phyloP scores from a whole-genome alignment of 441 rosid species.

The Codiaeum variegatum region DNA sequence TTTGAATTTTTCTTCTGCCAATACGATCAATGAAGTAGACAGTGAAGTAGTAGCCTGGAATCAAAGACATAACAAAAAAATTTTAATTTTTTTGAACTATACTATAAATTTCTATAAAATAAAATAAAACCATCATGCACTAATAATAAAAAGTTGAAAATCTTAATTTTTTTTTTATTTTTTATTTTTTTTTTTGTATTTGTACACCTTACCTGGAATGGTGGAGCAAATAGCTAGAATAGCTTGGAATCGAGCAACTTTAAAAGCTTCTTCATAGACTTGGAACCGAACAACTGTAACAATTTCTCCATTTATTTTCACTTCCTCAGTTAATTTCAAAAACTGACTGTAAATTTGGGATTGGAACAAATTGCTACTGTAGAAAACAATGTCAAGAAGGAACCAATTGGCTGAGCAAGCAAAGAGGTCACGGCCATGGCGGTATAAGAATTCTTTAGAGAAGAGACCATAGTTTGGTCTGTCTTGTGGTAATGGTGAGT shows the following conservation, averaged over 20 bases:
- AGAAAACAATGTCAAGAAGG: constrained; percentile 57
- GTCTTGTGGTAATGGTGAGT: constrained; percentile 16
- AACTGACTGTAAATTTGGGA: constrained; percentile 37
- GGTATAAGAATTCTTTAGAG: constrained; percentile 47
- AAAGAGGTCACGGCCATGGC: constrained; percentile 63
- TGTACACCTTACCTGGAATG: no score
- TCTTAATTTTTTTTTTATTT: no score
- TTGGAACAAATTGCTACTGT: constrained; percentile 54
- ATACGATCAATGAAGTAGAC: constrained; percentile 55
- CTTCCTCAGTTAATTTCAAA: neutral
- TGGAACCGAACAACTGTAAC: no score
- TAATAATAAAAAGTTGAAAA: no score
- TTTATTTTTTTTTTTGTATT: no score
- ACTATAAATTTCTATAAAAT: no score
- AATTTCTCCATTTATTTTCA: no score
- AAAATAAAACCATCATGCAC: no score
- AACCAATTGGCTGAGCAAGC: constrained; percentile 56
- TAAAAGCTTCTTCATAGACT: constrained; percentile 37
- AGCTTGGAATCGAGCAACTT: constrained; percentile 40
- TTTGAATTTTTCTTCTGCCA: constrained; percentile 59
- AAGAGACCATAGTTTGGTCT: constrained; percentile 41
- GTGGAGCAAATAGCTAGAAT: constrained; percentile 48
- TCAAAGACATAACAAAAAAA: no score
- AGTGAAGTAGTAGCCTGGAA: constrained; percentile 62
- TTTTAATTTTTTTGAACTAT: no score